These are phyloP conservation scores for Jackrogersella minutella DNA, from an alignment of 495 filamentous ascomycete genomes.

Conservation along the genomic window DNA sequence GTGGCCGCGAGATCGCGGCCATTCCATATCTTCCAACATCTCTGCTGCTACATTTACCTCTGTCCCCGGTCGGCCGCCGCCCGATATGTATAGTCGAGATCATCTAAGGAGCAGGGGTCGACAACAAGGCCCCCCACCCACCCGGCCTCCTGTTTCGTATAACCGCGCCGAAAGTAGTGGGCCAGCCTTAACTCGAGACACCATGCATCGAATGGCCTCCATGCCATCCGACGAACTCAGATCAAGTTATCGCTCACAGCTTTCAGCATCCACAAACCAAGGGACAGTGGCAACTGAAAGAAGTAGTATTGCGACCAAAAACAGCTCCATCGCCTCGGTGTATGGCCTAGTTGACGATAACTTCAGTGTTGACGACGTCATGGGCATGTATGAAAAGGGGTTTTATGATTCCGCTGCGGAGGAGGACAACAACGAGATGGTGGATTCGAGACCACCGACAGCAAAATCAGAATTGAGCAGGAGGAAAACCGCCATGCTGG, in stretches of 20 bases:
- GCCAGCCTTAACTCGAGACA: conserved; percentile 47
- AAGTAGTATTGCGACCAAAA: conserved; percentile 81
- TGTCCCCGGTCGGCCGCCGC: conserved; percentile 46
- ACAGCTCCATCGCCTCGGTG: conserved; percentile 76
- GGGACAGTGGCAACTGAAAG: conserved; percentile 76
- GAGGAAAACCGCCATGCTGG: conserved; percentile 50
- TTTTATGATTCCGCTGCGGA: conserved; percentile 65
- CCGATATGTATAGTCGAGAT: conserved; percentile 36
- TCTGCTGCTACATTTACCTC: conserved; percentile 56
- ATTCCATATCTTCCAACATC: conserved; percentile 56
- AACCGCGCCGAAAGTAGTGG: conserved; percentile 43
- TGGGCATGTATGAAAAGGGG: conserved; percentile 90
- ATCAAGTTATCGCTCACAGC: conserved; percentile 74
- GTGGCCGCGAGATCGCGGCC: conserved; percentile 52
- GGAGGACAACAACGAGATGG: conserved; percentile 49
- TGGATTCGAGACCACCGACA: conserved; percentile 42
- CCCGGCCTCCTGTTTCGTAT: conserved; percentile 39
- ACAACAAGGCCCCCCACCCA: conserved; percentile 28
- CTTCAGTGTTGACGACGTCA: conserved; percentile 90
- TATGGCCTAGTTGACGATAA: conserved; percentile 69
- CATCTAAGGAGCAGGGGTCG: conserved; percentile 33
- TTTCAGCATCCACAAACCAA: conserved; percentile 71
- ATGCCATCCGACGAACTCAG: conserved; percentile 65
- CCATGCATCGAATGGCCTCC: conserved; percentile 49
- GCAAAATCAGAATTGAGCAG: conserved; percentile 48